Conservation (phyloP, 768 basidiomycete genomes). For the Leccinellum luteum region DNA sequence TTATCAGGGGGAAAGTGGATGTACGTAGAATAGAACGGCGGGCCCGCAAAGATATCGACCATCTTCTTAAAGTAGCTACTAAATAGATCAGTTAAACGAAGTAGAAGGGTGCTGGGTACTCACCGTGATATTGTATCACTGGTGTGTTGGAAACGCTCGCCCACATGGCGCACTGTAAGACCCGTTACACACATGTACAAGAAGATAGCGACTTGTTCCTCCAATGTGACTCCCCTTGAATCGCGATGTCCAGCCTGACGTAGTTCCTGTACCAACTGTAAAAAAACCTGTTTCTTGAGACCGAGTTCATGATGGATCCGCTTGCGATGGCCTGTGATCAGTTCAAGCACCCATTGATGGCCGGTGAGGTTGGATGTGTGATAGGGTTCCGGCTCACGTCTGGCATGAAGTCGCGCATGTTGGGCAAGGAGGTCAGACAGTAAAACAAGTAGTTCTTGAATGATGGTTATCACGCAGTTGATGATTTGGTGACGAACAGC, state of each 20-base stretch:
- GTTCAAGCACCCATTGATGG: conserved; percentile 21
- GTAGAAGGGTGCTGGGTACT: not conserved
- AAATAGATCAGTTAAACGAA: not conserved
- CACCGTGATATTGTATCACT: not conserved
- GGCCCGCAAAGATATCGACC: not conserved
- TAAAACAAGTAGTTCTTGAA: not conserved
- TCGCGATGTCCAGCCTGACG: not conserved
- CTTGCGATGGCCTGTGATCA: conserved; percentile 20
- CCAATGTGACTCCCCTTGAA: not conserved
- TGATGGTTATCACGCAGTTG: not conserved
- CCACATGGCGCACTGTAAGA: not conserved
- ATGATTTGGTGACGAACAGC: not conserved
- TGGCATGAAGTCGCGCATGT: not conserved
- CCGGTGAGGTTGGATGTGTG: conserved; percentile 19
- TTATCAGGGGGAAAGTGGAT: not conserved
- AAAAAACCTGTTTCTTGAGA: not conserved
- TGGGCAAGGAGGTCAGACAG: not conserved
- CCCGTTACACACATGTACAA: not conserved
- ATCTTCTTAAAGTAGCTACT: not conserved
- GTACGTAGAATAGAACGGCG: not conserved
- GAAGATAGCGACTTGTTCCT: not conserved
- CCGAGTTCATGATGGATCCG: conserved; percentile 7
- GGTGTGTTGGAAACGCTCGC: not conserved
- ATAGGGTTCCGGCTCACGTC: not conserved
- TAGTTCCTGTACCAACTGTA: not conserved